Base-by-base conservation (phyloP, 1,139 yeast species). In the Saccharomyces hybrid region DNA sequence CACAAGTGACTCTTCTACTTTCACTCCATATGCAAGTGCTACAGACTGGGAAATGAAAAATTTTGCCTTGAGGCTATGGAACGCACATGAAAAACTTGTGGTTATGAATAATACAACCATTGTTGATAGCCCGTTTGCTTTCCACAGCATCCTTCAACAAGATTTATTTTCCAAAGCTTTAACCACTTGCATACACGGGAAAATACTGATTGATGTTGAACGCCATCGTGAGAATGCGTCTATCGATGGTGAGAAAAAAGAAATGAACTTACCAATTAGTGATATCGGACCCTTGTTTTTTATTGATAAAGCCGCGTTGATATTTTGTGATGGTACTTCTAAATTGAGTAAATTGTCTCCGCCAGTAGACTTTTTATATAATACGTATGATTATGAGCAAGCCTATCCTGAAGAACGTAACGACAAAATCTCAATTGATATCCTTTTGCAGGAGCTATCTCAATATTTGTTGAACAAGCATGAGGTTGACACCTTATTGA, bases 171-270 rank as follows among this genome's bases (percentile, higher is more conserved):
- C 56, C n/a, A 48, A 58, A 14, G 48, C 57, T 6, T 50, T 61
- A 20, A 52, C 61, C 49, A 57, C 56, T 9, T 47, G 55, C 13
- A 32, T 60, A 16, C 64, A 61, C 47, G 64, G 64, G 9, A 54
- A 49, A 31, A 56, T 60, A 13, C 48, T 60, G 27, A 46, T 52
- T 20, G 47, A 42, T 42, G 49, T 47, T 47, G 23, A 25, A 26
- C 2, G 6, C 6, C 49, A 47, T 26, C 38, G 38, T 31, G 38
- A 31, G n/a, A 31, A 31, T 31, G 38, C 16, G 2, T 4, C 16
- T n/a, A 4, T 4, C 6, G n/a, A 31, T n/a, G 14, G 38, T n/a
- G n/a, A 31, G n/a, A 31, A 6, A 31, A n/a, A 6, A 31, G 49
- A 47, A 47, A 11, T 47, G 32, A 48, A 38, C 34, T n/a, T 31